Conservation (phyloP, 306 rosid genomes). For the Fagus crenata region DNA sequence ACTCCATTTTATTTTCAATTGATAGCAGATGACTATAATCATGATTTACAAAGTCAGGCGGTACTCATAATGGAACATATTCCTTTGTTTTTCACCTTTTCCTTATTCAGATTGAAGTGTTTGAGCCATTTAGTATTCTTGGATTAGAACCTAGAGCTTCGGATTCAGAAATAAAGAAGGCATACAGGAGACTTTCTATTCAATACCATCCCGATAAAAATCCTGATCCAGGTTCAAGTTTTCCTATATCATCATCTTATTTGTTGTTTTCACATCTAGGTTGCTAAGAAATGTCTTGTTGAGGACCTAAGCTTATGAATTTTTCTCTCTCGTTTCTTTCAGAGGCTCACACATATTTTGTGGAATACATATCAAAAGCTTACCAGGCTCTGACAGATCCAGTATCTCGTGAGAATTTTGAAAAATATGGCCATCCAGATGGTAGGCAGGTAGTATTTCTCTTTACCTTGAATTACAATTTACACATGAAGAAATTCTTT, state of each 20-base stretch:
- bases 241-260: slow-evolving; percentile 35
- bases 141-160: slow-evolving; percentile 77
- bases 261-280: slow-evolving; percentile 21
- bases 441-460: slow-evolving; percentile 77
- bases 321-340: slow-evolving; percentile 5
- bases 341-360: slow-evolving; percentile 86
- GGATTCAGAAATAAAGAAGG: slow-evolving; percentile 82
- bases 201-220: slow-evolving; percentile 97
- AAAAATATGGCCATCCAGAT: slow-evolving; percentile 97
- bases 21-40: no score
- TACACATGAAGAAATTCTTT: not conserved
- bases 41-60: no score
- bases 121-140: slow-evolving; percentile 87
- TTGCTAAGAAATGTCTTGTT: slow-evolving; percentile 3
- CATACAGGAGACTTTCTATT: slow-evolving; percentile 84
- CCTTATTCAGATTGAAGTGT: slow-evolving; percentile 64
- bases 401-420: slow-evolving; percentile 82
- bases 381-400: slow-evolving; percentile 95
- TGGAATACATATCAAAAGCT: slow-evolving; percentile 91
- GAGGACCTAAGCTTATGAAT: slow-evolving; percentile 17
- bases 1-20: not conserved
- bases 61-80: no score
- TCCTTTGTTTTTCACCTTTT: not conserved
- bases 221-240: slow-evolving; percentile 88
- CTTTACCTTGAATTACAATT: slow-evolving; percentile 5